phyloP scores from a whole-genome alignment of 148 eudicot genomes.

The Chenopodium quinoa region DNA sequence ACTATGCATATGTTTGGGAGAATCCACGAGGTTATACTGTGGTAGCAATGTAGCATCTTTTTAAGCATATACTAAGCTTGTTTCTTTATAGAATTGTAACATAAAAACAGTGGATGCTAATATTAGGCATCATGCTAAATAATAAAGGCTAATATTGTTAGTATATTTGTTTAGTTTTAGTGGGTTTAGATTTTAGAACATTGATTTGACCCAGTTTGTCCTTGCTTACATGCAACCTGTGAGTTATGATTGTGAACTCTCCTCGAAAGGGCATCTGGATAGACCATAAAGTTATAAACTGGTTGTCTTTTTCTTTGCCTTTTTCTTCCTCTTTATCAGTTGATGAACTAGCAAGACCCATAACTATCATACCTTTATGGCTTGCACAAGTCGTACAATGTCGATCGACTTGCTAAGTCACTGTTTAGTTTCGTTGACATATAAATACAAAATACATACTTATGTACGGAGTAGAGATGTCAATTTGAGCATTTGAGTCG shows the following conservation, averaged over 20 bases:
- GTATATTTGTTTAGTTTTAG: background rate
- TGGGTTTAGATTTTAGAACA: background rate
- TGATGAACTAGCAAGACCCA: background rate
- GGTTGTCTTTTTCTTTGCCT: background rate
- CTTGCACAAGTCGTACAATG: background rate
- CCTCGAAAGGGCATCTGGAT: constrained; percentile 4
- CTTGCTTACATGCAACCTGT: background rate
- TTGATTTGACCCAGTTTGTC: constrained; percentile 11
- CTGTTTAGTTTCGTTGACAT: background rate
- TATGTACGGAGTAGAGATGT: no score
- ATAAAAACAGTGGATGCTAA: background rate
- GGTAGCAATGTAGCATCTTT: background rate
- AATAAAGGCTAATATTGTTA: constrained; percentile 22
- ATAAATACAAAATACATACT: no score
- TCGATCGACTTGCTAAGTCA: background rate
- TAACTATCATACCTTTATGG: background rate
- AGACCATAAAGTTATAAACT: background rate
- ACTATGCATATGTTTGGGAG: constrained; percentile 1
- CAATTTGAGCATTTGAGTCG: no score
- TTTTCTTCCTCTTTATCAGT: background rate
- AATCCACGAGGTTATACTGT: background rate
- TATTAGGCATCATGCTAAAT: background rate
- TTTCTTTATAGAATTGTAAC: background rate
- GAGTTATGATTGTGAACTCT: no score
- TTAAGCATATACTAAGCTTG: background rate